Conservation (phyloP, 2,329 filamentous ascomycete genomes). For the Coleophoma crateriformis region DNA sequence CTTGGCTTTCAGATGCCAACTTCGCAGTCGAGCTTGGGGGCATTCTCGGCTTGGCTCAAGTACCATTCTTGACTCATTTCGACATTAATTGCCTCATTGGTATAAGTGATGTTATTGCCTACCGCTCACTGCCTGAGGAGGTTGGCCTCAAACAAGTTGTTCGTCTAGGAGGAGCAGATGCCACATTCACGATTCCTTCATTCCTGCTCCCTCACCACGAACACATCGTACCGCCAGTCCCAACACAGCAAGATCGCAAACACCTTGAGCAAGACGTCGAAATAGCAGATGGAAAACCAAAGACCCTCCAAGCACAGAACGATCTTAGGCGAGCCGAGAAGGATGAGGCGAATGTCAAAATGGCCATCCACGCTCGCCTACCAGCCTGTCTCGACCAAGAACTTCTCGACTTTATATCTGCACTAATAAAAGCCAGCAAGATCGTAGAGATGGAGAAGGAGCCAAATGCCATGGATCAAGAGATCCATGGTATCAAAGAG, state of each 20-base stretch:
- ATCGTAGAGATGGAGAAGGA: conserved; percentile 46
- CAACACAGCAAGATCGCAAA: conserved; percentile 26
- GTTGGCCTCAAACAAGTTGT: conserved; percentile 41
- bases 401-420: conserved; percentile 47
- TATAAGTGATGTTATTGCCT: conserved; percentile 42
- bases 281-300: conserved; percentile 36
- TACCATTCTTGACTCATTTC: conserved; percentile 41
- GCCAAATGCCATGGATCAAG: conserved; percentile 20
- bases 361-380: conserved; percentile 41
- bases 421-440: conserved; percentile 51
- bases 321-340: conserved; percentile 33
- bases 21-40: conserved; percentile 42
- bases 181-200: conserved; percentile 39
- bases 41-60: conserved; percentile 37
- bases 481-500: conserved; percentile 23
- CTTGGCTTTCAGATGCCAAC: conserved; percentile 46
- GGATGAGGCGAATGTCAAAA: conserved; percentile 41
- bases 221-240: conserved; percentile 39
- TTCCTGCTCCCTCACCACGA: conserved; percentile 49
- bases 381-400: conserved; percentile 44
- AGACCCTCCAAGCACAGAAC: conserved; percentile 32
- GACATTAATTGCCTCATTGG: conserved; percentile 40
- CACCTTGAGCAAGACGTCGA: conserved; percentile 31
- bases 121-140: conserved; percentile 36
- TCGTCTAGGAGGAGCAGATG: conserved; percentile 43